A percentile compares a stretch with the other conserved stretches of the same genome.
These are phyloP conservation scores for Pseudocercospora eumusae DNA, from an alignment of 2,329 filamentous ascomycete species.

Conservation along the genomic window DNA sequence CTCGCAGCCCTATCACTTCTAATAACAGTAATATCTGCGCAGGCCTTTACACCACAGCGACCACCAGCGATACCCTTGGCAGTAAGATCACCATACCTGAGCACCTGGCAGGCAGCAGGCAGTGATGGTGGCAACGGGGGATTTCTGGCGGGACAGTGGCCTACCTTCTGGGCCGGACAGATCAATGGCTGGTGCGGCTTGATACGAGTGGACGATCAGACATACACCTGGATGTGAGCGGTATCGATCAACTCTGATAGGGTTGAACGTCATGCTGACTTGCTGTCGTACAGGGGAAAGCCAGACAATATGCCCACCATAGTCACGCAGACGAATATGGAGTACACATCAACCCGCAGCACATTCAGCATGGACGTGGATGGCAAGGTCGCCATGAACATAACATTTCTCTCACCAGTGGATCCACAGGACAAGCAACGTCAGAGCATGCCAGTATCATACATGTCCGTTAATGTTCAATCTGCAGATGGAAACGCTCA, in stretches of 20 bases:
- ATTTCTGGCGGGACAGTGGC: constrained; percentile 68
- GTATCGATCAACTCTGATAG: background rate
- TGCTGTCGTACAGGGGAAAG: constrained; percentile 46
- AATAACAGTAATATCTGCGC: constrained; percentile 25
- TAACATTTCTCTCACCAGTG: constrained; percentile 71
- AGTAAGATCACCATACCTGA: constrained; percentile 74
- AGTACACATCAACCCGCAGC: constrained; percentile 72
- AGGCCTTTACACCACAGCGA: constrained; percentile 62
- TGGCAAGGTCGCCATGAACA: constrained; percentile 62
- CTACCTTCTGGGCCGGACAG: constrained; percentile 62
- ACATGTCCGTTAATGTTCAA: constrained; percentile 63
- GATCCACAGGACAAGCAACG: constrained; percentile 65
- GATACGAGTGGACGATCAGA: constrained; percentile 65
- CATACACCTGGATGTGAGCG: constrained; percentile 64
- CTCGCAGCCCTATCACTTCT: constrained; percentile 20
- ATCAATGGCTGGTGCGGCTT: constrained; percentile 67
- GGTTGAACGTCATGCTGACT: constrained; percentile 1
- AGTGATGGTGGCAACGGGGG: constrained; percentile 64
- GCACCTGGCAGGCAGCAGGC: constrained; percentile 65
- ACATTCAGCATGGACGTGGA: constrained; percentile 68
- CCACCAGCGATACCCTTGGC: constrained; percentile 71
- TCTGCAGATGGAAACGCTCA: constrained; percentile 65
- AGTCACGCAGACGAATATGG: constrained; percentile 63
- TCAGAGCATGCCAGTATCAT: constrained; percentile 71
- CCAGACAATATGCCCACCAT: constrained; percentile 48